Percentiles rank a stretch among this genome's conserved stretches.
Evolutionary conservation across 208 protist species (phyloP).

Genomic region (Porcisia deanei): DNA sequence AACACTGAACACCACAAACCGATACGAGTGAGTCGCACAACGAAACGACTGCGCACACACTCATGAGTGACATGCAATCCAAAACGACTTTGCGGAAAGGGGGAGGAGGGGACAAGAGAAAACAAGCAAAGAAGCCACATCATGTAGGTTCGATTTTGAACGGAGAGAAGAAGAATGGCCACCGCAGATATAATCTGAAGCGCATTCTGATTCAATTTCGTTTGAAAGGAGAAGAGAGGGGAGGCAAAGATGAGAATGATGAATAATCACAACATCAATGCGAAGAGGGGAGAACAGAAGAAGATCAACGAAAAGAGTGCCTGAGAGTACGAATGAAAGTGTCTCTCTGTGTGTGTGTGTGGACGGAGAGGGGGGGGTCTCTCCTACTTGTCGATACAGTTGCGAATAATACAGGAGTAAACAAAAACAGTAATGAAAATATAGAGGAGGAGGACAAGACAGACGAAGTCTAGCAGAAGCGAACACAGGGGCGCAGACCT

Average conservation of each 20-base stretch:
- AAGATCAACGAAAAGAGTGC: constrained; percentile 11
- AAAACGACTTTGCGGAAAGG: too few species aligned
- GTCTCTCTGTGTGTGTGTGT: constrained; percentile 2
- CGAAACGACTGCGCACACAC: too few species aligned
- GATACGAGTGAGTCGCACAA: too few species aligned
- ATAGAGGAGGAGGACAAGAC: not conserved
- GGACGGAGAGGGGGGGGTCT: not conserved
- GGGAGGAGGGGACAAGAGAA: not conserved
- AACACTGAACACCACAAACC: too few species aligned
- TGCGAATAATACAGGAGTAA: constrained; percentile 1
- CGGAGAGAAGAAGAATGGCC: too few species aligned
- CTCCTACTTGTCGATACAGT: not conserved
- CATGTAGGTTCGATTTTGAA: too few species aligned
- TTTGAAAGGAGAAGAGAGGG: not conserved
- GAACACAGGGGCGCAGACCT: not conserved
- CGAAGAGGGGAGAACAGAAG: not conserved
- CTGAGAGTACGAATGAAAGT: not conserved
- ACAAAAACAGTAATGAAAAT: not conserved
- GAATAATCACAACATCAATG: not conserved
- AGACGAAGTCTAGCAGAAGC: not conserved
- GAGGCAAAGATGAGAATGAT: not conserved
- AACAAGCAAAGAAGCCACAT: too few species aligned
- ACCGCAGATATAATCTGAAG: too few species aligned
- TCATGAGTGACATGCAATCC: too few species aligned
- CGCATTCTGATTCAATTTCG: too few species aligned